phyloP scores from a whole-genome alignment of 2,329 filamentous ascomycete genomes.

The Xylaria sp. region DNA sequence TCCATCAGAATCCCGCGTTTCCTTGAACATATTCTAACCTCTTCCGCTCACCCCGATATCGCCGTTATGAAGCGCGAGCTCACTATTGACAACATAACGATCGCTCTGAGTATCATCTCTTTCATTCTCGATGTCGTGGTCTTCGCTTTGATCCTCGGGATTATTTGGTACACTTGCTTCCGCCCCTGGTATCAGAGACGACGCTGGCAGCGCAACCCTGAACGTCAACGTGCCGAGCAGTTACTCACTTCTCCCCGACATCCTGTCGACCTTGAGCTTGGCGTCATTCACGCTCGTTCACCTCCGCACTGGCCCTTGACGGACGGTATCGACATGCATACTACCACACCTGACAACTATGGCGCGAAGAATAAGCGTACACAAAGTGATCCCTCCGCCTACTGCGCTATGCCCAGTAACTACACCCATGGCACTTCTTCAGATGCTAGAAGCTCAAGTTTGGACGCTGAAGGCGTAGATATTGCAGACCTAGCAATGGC shows the following conservation, averaged over 20 bases:
- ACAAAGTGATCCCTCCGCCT: not conserved
- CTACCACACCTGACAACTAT: not conserved
- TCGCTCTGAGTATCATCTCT: not conserved
- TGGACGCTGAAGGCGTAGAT: not conserved
- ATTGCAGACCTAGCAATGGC: not conserved
- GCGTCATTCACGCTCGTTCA: constrained; percentile 1
- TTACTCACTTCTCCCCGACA: constrained; percentile 7
- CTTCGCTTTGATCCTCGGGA: not conserved
- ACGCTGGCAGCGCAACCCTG: not conserved
- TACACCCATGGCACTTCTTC: not conserved
- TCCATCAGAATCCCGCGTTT: not conserved
- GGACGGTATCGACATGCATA: not conserved
- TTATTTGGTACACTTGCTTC: not conserved
- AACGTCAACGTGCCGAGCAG: constrained; percentile 9
- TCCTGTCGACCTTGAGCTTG: constrained; percentile 25
- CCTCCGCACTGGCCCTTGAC: not conserved
- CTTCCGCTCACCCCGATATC: not conserved
- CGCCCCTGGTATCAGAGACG: not conserved
- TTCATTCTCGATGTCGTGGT: not conserved
- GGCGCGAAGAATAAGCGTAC: not conserved
- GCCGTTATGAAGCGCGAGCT: not conserved
- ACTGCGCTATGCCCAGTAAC: not conserved
- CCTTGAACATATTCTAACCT: not conserved
- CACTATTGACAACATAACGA: not conserved
- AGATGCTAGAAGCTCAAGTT: not conserved